A percentile compares a stretch with the other conserved stretches of the same genome.
Conservation (phyloP, 768 basidiomycete genomes). For the Chiua virens region DNA sequence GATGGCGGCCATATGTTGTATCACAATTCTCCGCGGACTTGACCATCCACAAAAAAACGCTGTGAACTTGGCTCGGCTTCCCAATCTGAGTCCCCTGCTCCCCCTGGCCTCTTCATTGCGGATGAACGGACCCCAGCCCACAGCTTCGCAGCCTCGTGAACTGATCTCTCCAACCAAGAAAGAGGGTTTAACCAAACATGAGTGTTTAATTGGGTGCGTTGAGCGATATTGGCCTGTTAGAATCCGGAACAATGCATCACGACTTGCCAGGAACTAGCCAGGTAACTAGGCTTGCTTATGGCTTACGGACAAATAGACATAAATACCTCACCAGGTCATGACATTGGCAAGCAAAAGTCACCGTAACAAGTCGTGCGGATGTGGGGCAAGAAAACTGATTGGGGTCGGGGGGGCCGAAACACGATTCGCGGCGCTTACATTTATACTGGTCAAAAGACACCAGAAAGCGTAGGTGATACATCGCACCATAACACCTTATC, state of each 20-base stretch:
- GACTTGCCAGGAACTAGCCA: neutral
- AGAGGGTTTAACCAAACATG: neutral
- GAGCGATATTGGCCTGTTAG: neutral
- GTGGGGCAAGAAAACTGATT: neutral
- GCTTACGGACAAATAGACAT: neutral
- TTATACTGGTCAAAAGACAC: neutral
- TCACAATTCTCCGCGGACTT: slow-evolving; percentile 29
- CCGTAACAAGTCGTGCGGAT: neutral
- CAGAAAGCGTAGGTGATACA: neutral
- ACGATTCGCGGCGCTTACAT: neutral
- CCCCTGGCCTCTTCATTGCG: slow-evolving; percentile 22
- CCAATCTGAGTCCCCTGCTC: slow-evolving; percentile 8
- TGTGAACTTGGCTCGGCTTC: slow-evolving; percentile 14
- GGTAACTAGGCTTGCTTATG: neutral
- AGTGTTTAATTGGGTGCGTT: neutral
- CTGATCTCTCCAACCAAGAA: slow-evolving; percentile 8
- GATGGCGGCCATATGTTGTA: slow-evolving; percentile 1
- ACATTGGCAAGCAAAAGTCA: neutral
- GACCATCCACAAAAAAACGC: slow-evolving; percentile 5
- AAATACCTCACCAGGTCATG: neutral
- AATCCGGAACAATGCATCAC: slow-evolving; percentile 4
- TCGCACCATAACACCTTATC: neutral
- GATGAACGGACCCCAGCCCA: slow-evolving; percentile 11
- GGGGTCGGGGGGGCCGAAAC: neutral
- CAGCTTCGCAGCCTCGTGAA: slow-evolving; percentile 15